These are phyloP conservation scores for Arthrinium puccinioides DNA, from an alignment of 2,329 filamentous ascomycete genomes.

Conservation along the genomic window DNA sequence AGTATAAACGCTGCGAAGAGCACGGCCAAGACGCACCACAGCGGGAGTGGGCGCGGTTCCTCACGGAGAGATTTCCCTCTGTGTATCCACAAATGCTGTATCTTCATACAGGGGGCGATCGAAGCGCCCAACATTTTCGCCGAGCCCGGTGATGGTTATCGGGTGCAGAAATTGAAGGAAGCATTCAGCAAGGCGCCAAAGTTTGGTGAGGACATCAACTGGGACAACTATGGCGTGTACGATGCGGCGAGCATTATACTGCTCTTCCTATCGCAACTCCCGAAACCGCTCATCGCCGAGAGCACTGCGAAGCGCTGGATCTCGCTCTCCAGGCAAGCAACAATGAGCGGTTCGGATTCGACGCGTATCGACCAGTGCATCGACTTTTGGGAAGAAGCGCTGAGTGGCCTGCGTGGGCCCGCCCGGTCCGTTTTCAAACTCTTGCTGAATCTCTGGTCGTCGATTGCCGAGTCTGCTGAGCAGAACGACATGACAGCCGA, in stretches of 20 bases:
- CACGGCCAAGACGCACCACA: conserved; percentile 30
- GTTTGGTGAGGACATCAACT: conserved; percentile 31
- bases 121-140: conserved; percentile 30
- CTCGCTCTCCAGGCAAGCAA: conserved; percentile 31
- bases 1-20: conserved; percentile 32
- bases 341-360: conserved; percentile 23
- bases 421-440: conserved; percentile 32
- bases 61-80: conserved; percentile 33
- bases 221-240: conserved; percentile 27
- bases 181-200: conserved; percentile 26
- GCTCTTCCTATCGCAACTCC: conserved; percentile 30
- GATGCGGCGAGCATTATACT: conserved; percentile 34
- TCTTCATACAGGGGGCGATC: conserved; percentile 28
- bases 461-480: conserved; percentile 29
- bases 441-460: conserved; percentile 35
- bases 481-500: conserved; percentile 36
- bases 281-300: conserved; percentile 30
- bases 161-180: conserved; percentile 27
- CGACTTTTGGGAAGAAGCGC: conserved; percentile 39
- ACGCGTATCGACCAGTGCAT: conserved; percentile 32
- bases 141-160: conserved; percentile 22
- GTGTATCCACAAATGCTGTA: conserved; percentile 31
- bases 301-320: conserved; percentile 31
- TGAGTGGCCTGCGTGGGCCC: conserved; percentile 29
- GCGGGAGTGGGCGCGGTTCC: conserved; percentile 22